A percentile compares a stretch with the other conserved stretches of the same genome.
Conservation (phyloP, 1,284 basidiomycete species). For the Tremellales sp. region DNA sequence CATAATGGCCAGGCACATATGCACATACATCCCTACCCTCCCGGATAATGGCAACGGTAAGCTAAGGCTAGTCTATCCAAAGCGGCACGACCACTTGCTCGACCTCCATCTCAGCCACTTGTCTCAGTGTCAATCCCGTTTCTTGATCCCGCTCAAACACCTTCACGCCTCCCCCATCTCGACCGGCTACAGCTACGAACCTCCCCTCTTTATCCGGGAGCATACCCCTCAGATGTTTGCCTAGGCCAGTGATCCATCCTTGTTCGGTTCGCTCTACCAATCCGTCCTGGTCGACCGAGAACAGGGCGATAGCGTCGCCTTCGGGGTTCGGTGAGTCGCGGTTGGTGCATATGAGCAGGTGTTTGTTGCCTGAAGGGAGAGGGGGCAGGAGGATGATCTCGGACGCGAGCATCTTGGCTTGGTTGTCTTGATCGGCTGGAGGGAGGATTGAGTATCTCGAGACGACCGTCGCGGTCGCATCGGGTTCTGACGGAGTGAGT, state of each 20-base stretch:
- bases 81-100: constrained; percentile 14
- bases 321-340: constrained; percentile 13
- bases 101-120: constrained; percentile 14
- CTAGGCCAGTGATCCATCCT: constrained; percentile 11
- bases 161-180: constrained; percentile 18
- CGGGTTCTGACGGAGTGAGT: constrained; percentile 3
- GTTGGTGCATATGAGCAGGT: constrained; percentile 20
- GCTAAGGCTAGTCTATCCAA: constrained; percentile 8
- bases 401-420: constrained; percentile 10
- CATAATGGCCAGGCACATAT: no score
- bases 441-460: constrained; percentile 16
- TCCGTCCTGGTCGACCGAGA: constrained; percentile 15
- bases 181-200: constrained; percentile 13
- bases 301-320: constrained; percentile 21
- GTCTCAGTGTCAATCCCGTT: constrained; percentile 11
- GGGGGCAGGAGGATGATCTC: constrained; percentile 23
- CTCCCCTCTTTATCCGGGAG: constrained; percentile 8
- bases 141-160: constrained; percentile 15
- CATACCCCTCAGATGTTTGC: constrained; percentile 19
- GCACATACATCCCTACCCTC: no score
- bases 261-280: constrained; percentile 7
- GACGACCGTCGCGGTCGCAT: background rate
- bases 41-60: no score
- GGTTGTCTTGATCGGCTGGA: constrained; percentile 8
- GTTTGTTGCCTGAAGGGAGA: background rate